phyloP scores from a whole-genome alignment of 208 protist genomes.

The Strigomonas culicis region DNA sequence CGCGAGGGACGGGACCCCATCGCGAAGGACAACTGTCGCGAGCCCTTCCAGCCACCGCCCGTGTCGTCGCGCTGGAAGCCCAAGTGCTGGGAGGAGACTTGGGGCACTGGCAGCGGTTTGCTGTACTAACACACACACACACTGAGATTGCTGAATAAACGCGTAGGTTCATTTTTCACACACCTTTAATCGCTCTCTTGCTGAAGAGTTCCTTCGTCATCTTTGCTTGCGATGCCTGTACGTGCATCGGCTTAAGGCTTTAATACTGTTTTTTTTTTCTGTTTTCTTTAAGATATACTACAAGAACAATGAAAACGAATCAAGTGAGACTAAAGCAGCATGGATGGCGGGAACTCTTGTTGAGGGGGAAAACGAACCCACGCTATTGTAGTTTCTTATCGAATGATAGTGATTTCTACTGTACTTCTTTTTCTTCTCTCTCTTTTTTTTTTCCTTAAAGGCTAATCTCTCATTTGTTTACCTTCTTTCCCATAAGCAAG shows the following conservation, averaged over 20 bases:
- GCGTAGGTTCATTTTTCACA: neutral
- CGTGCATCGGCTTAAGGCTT: too few relatives aligned
- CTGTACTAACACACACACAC: conserved; percentile 20
- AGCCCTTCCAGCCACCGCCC: conserved; percentile 72
- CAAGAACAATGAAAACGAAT: too few relatives aligned
- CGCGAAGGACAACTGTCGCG: conserved; percentile 33
- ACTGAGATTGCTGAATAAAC: too few relatives aligned
- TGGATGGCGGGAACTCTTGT: too few relatives aligned
- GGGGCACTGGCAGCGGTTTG: conserved; percentile 72
- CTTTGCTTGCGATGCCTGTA: too few relatives aligned
- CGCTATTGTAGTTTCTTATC: too few relatives aligned
- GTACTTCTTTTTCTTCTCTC: neutral
- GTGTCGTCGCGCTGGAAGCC: conserved; percentile 85
- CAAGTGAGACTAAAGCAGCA: too few relatives aligned
- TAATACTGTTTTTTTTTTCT: too few relatives aligned
- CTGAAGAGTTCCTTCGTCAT: neutral
- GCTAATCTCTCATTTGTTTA: neutral
- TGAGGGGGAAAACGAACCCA: too few relatives aligned
- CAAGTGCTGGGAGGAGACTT: conserved; percentile 88
- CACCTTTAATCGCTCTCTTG: neutral
- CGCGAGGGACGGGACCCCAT: conserved; percentile 77
- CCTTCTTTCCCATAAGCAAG: neutral
- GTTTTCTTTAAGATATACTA: too few relatives aligned
- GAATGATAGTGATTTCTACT: too few relatives aligned
- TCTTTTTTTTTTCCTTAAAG: neutral